A percentile compares a stretch with the other conserved stretches of the same genome.
Evolutionary conservation across 208 protist species (phyloP).

Genomic region (Acanthamoeba healyi): DNA sequence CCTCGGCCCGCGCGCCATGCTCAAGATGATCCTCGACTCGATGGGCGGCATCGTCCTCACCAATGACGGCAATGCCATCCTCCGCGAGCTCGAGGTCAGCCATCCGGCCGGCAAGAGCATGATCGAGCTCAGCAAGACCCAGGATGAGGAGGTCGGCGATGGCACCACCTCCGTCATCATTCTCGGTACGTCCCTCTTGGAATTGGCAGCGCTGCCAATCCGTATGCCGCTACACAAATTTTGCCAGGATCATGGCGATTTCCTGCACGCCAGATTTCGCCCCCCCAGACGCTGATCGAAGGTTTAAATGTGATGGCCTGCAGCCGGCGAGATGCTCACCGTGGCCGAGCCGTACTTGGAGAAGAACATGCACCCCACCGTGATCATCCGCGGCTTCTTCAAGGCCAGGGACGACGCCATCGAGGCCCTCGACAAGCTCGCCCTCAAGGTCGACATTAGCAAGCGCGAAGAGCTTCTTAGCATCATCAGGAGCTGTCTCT

Average conservation of each 20-base stretch:
- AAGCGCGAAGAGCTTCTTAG: conserved; percentile 93
- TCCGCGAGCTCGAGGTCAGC: conserved; percentile 99
- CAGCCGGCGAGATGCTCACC: conserved; percentile 98
- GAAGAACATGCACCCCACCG: conserved; percentile 98
- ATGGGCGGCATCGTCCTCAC: conserved; percentile 99
- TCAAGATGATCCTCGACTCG: conserved; percentile 99
- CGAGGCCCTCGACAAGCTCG: conserved; percentile 93
- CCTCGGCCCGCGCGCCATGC: conserved; percentile 99
- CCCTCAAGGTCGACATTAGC: conserved; percentile 95
- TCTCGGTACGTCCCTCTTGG: conserved; percentile 89
- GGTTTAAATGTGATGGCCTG: too few species aligned
- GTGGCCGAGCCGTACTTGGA: conserved; percentile 98
- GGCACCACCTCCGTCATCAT: conserved; percentile 99
- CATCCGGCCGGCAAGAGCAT: conserved; percentile 99
- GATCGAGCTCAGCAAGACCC: conserved; percentile 98
- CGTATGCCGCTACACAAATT: too few species aligned
- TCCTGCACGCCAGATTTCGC: too few species aligned
- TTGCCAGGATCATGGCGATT: too few species aligned
- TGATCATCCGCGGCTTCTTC: conserved; percentile 98
- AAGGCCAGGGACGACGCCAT: conserved; percentile 97
- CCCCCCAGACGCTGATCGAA: too few species aligned
- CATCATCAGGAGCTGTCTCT: conserved; percentile 96
- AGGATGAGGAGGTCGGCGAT: conserved; percentile 99
- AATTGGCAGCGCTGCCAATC: too few species aligned
- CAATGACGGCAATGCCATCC: conserved; percentile 99